phyloP scores from a whole-genome alignment of 164 flowering plant species.

The Berberis thunbergii region DNA sequence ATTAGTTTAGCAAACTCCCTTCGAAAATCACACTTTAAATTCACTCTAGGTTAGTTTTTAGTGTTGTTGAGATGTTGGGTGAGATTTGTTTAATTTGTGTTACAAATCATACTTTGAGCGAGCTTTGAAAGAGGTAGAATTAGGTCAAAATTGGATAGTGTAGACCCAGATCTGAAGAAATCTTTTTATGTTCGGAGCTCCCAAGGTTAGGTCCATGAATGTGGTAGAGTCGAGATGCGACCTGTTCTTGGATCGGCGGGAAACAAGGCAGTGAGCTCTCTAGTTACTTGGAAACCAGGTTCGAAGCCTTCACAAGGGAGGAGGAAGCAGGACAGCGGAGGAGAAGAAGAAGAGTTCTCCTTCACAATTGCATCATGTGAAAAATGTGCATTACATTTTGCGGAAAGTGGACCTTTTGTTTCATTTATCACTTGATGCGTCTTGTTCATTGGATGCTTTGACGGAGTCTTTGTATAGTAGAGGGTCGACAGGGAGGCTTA shows the following conservation, averaged over 20 bases:
- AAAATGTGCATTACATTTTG: conserved; percentile 22
- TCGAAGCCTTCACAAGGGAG: conserved; percentile 31
- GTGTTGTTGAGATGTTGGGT: no score
- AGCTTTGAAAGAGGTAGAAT: no score
- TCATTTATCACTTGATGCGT: conserved; percentile 44
- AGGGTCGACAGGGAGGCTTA: conserved; percentile 51
- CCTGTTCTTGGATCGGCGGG: conserved; percentile 32
- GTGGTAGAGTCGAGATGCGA: conserved; percentile 54
- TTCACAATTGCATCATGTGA: conserved; percentile 1
- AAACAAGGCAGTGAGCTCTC: conserved; percentile 29
- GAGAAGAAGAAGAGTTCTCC: conserved; percentile 20
- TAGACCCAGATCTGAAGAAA: no score
- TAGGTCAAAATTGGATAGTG: no score
- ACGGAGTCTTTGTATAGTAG: conserved; percentile 51
- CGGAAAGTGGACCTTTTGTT: conserved; percentile 28
- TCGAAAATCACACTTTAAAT: no score
- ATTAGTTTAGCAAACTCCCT: no score
- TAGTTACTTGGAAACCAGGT: conserved; percentile 23
- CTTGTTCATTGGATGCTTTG: conserved; percentile 66
- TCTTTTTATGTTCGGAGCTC: conserved; percentile 36
- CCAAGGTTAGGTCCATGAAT: conserved; percentile 54
- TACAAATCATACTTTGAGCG: no score
- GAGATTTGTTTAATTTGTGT: no score
- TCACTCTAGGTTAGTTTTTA: no score
- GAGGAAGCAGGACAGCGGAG: conserved; percentile 25